phyloP scores from a whole-genome alignment of 2,329 filamentous ascomycete species.

The Talaromyces piceae region DNA sequence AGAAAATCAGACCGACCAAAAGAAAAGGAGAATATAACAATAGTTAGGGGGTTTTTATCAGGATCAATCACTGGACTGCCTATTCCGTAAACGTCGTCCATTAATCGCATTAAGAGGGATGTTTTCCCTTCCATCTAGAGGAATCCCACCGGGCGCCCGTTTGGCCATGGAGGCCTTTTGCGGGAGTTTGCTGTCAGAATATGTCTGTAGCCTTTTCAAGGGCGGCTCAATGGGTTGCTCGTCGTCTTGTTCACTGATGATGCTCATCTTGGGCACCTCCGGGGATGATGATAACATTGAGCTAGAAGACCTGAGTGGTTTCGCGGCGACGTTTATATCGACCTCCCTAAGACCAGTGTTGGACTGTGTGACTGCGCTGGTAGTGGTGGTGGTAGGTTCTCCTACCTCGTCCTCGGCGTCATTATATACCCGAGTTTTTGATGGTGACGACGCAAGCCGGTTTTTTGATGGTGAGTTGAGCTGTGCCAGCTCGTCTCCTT shows the following conservation, averaged over 20 bases:
- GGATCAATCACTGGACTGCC: conserved; percentile 19
- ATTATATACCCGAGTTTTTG: conserved; percentile 48
- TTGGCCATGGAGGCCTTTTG: conserved; percentile 30
- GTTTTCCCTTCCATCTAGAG: conserved; percentile 41
- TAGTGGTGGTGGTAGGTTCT: conserved; percentile 21
- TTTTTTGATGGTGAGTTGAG: conserved; percentile 16
- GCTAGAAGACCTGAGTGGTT: conserved; percentile 10
- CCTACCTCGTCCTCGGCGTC: conserved; percentile 38
- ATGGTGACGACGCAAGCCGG: conserved; percentile 29
- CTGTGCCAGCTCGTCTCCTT: conserved; percentile 20
- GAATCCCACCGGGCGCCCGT: conserved; percentile 28
- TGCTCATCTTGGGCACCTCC: conserved; percentile 3
- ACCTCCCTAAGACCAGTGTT: conserved; percentile 45
- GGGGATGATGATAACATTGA: conserved; percentile 14
- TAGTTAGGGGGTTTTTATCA: not conserved
- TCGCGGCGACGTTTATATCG: conserved; percentile 41
- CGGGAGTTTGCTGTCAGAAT: conserved; percentile 34
- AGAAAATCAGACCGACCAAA: conserved; percentile 9
- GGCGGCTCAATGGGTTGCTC: conserved; percentile 23
- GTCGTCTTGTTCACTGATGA: conserved; percentile 21
- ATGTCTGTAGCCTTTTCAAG: conserved; percentile 16
- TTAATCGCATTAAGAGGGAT: conserved; percentile 19
- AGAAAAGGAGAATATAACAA: not conserved
- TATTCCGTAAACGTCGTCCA: conserved; percentile 25
- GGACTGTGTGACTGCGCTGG: conserved; percentile 23